Percentiles rank a stretch among this genome's conserved stretches.
phyloP scores from a whole-genome alignment of 2,329 filamentous ascomycete species.

The Simplicillium aogashimaense region DNA sequence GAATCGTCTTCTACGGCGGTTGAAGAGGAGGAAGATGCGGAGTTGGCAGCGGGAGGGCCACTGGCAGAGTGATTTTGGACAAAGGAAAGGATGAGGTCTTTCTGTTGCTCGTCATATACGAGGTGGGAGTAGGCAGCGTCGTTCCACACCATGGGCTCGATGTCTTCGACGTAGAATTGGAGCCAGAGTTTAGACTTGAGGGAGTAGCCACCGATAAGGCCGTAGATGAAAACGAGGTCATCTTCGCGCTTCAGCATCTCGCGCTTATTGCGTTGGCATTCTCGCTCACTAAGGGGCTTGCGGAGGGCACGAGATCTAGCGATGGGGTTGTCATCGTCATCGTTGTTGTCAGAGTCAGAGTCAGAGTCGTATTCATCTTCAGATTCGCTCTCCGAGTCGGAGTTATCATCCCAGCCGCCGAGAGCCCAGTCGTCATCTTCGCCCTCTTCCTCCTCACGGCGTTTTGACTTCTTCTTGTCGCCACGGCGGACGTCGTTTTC shows the following conservation, averaged over 20 bases:
- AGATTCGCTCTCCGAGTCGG: constrained; percentile 1
- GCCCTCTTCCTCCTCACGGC: constrained; percentile 3
- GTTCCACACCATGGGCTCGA: constrained; percentile 32
- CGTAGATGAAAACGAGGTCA: constrained; percentile 30
- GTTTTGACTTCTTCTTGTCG: constrained; percentile 21
- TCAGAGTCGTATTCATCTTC: background rate
- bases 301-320: constrained; percentile 3
- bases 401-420: constrained; percentile 5
- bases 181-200: constrained; percentile 36
- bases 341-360: constrained; percentile 1
- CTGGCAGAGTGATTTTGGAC: constrained; percentile 29
- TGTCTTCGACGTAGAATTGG: constrained; percentile 29
- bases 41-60: constrained; percentile 5
- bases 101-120: constrained; percentile 35
- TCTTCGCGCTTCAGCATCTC: constrained; percentile 26
- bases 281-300: constrained; percentile 19
- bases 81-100: constrained; percentile 36
- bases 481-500: constrained; percentile 3
- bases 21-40: constrained; percentile 2
- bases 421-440: constrained; percentile 4
- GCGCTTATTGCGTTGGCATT: constrained; percentile 26
- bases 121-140: constrained; percentile 33
- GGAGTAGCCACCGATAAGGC: constrained; percentile 31
- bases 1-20: constrained; percentile 1
- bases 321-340: constrained; percentile 7